A percentile compares a stretch with the other conserved stretches of the same genome.
Conservation (phyloP, 2,329 filamentous ascomycete genomes). For the Cladosporium cucumerinum region DNA sequence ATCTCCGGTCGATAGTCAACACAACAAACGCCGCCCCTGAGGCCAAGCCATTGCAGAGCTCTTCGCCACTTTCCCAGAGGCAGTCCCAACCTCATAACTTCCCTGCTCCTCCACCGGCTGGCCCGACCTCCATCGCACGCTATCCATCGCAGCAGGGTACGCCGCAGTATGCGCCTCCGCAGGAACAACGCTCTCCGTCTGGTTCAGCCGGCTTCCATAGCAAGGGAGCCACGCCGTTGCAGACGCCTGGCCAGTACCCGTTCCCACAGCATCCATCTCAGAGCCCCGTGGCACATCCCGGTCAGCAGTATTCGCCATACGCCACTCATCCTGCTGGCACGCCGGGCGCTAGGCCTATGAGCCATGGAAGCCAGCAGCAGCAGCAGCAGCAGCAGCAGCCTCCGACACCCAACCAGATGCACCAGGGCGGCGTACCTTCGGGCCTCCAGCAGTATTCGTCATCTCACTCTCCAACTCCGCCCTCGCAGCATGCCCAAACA, state of each 20-base stretch:
- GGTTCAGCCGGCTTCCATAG: conserved; percentile 23
- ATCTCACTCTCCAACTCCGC: conserved; percentile 34
- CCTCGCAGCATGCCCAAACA: conserved; percentile 33
- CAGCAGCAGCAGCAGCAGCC: conserved; percentile 28
- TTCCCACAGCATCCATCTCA: conserved; percentile 28
- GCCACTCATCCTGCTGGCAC: conserved; percentile 27
- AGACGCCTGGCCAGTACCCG: conserved; percentile 27
- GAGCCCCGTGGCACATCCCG: conserved; percentile 28
- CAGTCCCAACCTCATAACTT: conserved; percentile 16
- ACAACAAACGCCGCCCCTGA: conserved; percentile 27
- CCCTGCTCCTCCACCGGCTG: conserved; percentile 18
- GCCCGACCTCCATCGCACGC: conserved; percentile 18
- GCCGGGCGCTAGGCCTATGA: conserved; percentile 26
- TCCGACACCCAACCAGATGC: conserved; percentile 3
- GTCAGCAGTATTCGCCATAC: conserved; percentile 22
- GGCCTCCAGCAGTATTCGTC: conserved; percentile 16
- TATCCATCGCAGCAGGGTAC: conserved; percentile 14
- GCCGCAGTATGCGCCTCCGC: conserved; percentile 22
- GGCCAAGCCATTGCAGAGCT: conserved; percentile 23
- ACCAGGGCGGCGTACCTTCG: background rate
- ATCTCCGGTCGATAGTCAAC: conserved; percentile 34
- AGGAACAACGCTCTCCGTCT: conserved; percentile 23
- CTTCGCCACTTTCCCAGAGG: conserved; percentile 21
- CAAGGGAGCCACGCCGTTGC: conserved; percentile 30
- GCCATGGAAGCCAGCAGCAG: conserved; percentile 24